Evolutionary conservation across 148 eudicot genomes (phyloP), one percentile per base, ranked within the genome.

Genomic region (Rhododendron molle): DNA sequence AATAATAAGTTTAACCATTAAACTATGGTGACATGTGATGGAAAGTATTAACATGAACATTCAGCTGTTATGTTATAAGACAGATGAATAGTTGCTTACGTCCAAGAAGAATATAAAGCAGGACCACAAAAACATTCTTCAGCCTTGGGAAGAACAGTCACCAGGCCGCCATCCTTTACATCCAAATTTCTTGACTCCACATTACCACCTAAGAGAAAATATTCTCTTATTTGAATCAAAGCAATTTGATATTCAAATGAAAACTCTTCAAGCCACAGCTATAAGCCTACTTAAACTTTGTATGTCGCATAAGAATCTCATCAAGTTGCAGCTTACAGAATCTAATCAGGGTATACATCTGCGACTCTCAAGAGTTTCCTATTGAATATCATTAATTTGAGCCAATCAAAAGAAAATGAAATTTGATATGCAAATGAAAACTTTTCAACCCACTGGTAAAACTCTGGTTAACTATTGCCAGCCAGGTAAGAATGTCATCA

Each of bases 71-170:
- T 28, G 62, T 1, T 16, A 21, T 40, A 9, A 83, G 80, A 50
- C 11, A 5, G 14, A 50, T 56, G 20, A 65, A 28, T 67, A 80
- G 85, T 47, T 58, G 90, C 94, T 92, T 88, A 95, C 98, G 81
- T 92, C 96, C 98, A 94, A 40, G 87, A 86, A 38, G 91, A 86
- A 87, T 62, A 54, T 78, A 71, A 50, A 69, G 96, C 89, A 84
- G 94, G 94, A 86, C 86, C 90, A 21, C 86, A 92, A 56, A 87
- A 88, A 80, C 13, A 81, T 18, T 84, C 85, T 60, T 89, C 90
- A 84, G 67, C 76, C 46, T 80, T 81, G 34, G 67, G 76, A 40
- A 54, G 65, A 54, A 34, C 14, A 77, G 72, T 80, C 47, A 21
- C 32, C 69, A 60, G 26, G 78, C 79, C 76, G 76, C 65, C 43